These are phyloP conservation scores for Geranium rotundifolium DNA, from an alignment of 345 rosid genomes.

Conservation along the genomic window DNA sequence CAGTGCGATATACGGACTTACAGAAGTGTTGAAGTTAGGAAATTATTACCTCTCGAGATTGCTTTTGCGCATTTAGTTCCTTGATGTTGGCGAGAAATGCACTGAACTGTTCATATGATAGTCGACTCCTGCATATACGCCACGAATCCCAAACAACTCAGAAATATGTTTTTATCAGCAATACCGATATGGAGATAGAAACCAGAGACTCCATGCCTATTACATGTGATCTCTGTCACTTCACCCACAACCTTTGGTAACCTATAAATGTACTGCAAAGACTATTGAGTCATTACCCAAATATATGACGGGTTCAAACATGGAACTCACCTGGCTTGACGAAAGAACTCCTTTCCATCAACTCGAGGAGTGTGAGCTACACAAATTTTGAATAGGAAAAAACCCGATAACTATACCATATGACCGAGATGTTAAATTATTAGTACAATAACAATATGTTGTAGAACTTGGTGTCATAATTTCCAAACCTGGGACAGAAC, in stretches of 20 bases:
- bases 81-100: constrained; percentile 86
- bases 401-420: background rate
- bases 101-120: constrained; percentile 86
- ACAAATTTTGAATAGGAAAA: constrained; percentile 1
- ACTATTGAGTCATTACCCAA: background rate
- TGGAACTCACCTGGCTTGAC: constrained; percentile 69
- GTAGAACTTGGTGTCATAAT: background rate
- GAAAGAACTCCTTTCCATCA: constrained; percentile 96
- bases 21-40: background rate
- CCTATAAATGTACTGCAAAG: background rate
- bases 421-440: background rate
- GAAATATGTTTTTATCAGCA: too few species aligned
- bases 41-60: constrained; percentile 66
- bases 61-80: constrained; percentile 83
- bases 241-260: too few species aligned
- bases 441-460: background rate
- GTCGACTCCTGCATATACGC: constrained; percentile 51
- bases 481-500: constrained; percentile 53
- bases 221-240: too few species aligned
- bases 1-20: background rate
- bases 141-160: background rate
- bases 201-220: too few species aligned
- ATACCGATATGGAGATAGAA: too few species aligned
- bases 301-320: constrained; percentile 4
- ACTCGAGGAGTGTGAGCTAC: constrained; percentile 52